Percentiles rank a stretch among this genome's conserved stretches.
These are phyloP conservation scores for Candida nonsorbophila DNA, from an alignment of 805 yeast genomes.

Conservation along the genomic window DNA sequence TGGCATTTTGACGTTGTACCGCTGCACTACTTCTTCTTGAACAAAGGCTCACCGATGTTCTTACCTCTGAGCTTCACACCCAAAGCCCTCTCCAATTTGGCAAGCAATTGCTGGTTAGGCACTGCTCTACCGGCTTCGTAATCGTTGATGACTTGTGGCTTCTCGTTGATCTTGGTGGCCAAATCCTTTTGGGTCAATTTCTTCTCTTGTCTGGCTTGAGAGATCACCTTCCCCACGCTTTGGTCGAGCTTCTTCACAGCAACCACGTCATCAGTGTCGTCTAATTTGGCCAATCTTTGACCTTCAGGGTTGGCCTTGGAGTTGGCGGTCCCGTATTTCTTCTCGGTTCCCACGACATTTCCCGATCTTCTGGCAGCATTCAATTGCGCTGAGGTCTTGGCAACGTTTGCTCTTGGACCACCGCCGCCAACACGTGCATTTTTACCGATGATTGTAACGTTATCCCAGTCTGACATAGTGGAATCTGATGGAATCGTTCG, in stretches of 20 bases:
- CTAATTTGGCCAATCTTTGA: slow-evolving; percentile 89
- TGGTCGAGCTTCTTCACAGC: slow-evolving; percentile 85
- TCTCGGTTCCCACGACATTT: slow-evolving; percentile 82
- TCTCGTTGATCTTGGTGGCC: slow-evolving; percentile 93
- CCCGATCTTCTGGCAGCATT: slow-evolving; percentile 96
- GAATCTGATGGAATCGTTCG: slow-evolving; percentile 1
- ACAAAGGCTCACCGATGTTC: slow-evolving; percentile 86
- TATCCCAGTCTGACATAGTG: slow-evolving; percentile 78
- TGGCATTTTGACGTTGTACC: too few relatives aligned
- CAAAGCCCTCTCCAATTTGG: slow-evolving; percentile 86
- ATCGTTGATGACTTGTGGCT: slow-evolving; percentile 91
- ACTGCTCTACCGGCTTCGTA: slow-evolving; percentile 96
- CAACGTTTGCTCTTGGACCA: slow-evolving; percentile 83
- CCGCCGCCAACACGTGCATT: slow-evolving; percentile 84
- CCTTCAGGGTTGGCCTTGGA: slow-evolving; percentile 75
- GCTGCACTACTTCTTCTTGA: slow-evolving; percentile 44
- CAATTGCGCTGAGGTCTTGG: slow-evolving; percentile 69
- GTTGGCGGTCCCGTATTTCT: slow-evolving; percentile 73
- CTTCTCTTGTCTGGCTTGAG: slow-evolving; percentile 82
- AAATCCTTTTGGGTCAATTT: slow-evolving; percentile 90
- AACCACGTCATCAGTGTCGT: slow-evolving; percentile 88
- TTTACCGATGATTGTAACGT: slow-evolving; percentile 82
- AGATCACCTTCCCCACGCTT: slow-evolving; percentile 82
- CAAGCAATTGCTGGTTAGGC: slow-evolving; percentile 92
- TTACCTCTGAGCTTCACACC: slow-evolving; percentile 96